These are phyloP conservation scores for Lepidium sativum DNA, from an alignment of 345 rosid species.

Conservation along the genomic window DNA sequence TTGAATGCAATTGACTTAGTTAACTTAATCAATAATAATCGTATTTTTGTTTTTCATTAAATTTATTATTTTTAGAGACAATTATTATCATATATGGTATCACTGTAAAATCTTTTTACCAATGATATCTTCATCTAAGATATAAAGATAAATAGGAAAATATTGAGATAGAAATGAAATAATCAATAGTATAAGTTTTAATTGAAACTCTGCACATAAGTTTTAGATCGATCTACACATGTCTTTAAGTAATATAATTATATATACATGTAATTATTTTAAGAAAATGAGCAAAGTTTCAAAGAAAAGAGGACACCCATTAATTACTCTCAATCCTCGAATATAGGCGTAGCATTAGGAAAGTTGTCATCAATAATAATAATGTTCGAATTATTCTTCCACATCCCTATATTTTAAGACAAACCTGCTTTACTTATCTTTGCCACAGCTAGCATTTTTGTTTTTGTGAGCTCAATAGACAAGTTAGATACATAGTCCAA, in stretches of 20 bases:
- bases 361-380: neutral
- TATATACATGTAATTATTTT: neutral
- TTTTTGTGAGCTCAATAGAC: no score
- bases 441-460: no score
- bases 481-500: no score
- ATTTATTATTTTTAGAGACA: neutral
- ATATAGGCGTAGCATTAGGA: constrained; percentile 27
- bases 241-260: neutral
- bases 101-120: no score
- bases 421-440: no score
- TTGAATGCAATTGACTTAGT: no score
- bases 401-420: no score
- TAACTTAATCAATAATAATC: no score
- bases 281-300: neutral
- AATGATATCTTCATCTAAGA: neutral
- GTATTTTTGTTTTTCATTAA: neutral
- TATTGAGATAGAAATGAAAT: neutral
- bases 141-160: neutral
- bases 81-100: constrained; percentile 11
- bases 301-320: neutral
- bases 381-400: neutral
- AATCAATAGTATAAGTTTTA: neutral
- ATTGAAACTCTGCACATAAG: neutral
- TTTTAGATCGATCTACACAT: neutral
- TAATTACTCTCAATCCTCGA: constrained; percentile 22